Percentiles rank a stretch among this genome's conserved stretches.
phyloP scores from a whole-genome alignment of 129 eudicot species.

The Mikania micrantha region DNA sequence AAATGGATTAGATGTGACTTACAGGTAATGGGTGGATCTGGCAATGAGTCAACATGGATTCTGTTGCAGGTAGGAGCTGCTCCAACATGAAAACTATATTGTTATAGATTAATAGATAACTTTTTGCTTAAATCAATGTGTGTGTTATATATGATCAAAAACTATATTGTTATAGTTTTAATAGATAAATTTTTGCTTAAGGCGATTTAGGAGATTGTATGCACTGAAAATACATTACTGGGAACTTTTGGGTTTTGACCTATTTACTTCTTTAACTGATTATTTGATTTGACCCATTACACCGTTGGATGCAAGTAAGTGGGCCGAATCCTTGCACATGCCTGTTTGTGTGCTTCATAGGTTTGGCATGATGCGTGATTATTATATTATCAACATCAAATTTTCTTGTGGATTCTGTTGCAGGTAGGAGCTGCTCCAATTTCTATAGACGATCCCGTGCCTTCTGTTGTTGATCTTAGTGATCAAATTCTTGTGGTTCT shows the following conservation, averaged over 20 bases:
- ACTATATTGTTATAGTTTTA: neutral
- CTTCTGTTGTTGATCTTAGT: slow-evolving; percentile 46
- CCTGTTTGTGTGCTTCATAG: neutral
- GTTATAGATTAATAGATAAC: no score
- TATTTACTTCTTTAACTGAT: neutral
- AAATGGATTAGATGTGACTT: no score
- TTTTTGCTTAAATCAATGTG: neutral
- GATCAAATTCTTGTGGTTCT: slow-evolving; percentile 69
- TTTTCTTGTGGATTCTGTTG: slow-evolving; percentile 38
- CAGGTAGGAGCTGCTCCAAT: slow-evolving; percentile 63
- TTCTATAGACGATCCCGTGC: slow-evolving; percentile 38
- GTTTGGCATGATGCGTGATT: neutral
- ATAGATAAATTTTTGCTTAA: neutral
- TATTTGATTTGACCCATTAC: neutral
- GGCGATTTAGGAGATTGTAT: neutral
- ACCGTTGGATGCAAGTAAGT: neutral
- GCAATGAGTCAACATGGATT: neutral
- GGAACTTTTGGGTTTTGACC: no score
- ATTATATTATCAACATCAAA: slow-evolving; percentile 32
- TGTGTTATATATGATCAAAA: neutral
- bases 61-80: slow-evolving; percentile 51
- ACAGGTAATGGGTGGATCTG: neutral
- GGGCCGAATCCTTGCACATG: neutral
- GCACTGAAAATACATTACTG: neutral
- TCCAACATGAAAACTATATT: no score